Base-by-base conservation (phyloP, 495 filamentous ascomycete genomes). In the Aspergillus steynii region DNA sequence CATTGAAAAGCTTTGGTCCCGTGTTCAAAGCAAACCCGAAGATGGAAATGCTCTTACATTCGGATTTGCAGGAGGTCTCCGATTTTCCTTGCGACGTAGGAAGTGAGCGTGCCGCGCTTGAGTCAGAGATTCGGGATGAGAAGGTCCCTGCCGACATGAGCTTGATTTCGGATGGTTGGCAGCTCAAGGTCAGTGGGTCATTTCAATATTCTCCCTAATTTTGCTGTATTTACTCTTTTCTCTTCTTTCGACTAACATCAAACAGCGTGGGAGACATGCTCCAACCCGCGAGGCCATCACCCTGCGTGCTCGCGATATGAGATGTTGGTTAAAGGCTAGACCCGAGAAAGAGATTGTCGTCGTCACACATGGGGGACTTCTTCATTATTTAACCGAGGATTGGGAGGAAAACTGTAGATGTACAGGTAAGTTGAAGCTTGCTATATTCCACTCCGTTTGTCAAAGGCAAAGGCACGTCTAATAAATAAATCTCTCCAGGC, bases 61-160 rank as follows among this genome's bases (percentile, higher is more conserved):
- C 89, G 0, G 87, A 90, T 50, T 68, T 91, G 0, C 92, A 95
- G 69, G 91, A 95, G 69, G 82, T 86, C 0, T 83, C 81, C 10
- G 80, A 82, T 25, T 65, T 87, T 14, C 90, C 89, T 0, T 92
- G 91, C 72, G 91, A 96, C 67, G 85, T 82, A 1, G 91, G 91
- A 4, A 83, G 77, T 25, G 60, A 73, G 2, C 37, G 68, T 73
- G 2, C 66, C 65, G 2, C 69, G 69, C 55, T 68, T 93, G 4
- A 66, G 71, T 72, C 82, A 82, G 67, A 85, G 89, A 63, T 85
- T 90, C 65, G 65, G 60, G 62, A 64, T 45, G 65, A 58, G 20
- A 66, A 57, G 31, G 72, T 70, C 53, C 72, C 72, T 27, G 84
- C 90, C 3, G 88, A 91, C 70, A 68, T 89, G 46, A 64, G 68